phyloP scores from a whole-genome alignment of 23 red algal species.

The Agarophyton chilense region DNA sequence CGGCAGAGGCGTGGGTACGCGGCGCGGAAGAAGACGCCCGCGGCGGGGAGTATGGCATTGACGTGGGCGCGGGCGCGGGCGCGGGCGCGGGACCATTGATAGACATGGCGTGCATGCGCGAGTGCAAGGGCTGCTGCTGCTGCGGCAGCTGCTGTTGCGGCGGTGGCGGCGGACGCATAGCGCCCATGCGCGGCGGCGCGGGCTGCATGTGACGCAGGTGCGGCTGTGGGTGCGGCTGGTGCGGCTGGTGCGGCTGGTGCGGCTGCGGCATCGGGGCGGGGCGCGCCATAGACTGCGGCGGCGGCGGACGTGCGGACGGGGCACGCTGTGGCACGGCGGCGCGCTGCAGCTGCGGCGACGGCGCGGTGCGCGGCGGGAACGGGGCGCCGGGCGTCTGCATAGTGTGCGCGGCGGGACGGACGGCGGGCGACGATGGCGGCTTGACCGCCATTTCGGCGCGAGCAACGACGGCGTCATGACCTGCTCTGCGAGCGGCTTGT shows the following conservation, averaged over 20 bases:
- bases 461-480: background rate
- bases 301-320: too few relatives aligned
- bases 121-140: slow-evolving; percentile 13
- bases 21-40: background rate
- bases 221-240: background rate
- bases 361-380: slow-evolving; percentile 26
- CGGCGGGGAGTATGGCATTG: background rate
- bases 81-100: slow-evolving; percentile 4
- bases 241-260: background rate
- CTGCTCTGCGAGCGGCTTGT: too few relatives aligned
- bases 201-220: background rate
- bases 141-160: background rate
- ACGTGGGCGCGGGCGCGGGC: background rate
- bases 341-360: background rate
- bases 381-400: slow-evolving; percentile 20
- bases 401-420: background rate
- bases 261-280: background rate
- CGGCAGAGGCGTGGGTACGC: background rate
- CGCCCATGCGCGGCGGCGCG: background rate
- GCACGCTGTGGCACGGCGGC: background rate
- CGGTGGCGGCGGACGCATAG: background rate
- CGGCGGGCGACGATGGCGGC: background rate
- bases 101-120: slow-evolving; percentile 18
- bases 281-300: background rate
- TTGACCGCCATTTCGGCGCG: background rate